These are phyloP conservation scores for Amaranthus cruentus DNA, from an alignment of 148 eudicot species.

Conservation along the genomic window DNA sequence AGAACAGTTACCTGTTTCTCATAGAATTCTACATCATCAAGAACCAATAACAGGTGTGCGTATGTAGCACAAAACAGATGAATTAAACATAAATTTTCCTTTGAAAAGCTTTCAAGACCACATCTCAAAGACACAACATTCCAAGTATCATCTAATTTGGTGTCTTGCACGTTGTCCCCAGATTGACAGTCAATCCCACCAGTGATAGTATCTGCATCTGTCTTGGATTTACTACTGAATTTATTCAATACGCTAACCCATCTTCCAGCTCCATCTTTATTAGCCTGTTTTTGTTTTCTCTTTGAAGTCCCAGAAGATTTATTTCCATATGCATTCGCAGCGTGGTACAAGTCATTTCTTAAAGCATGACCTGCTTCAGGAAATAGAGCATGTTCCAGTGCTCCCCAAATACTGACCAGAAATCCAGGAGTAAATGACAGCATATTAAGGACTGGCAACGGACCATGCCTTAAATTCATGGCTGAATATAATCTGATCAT, in stretches of 20 bases:
- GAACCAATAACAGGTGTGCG: constrained; percentile 79
- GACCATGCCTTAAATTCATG: constrained; percentile 50
- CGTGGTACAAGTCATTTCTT: constrained; percentile 16
- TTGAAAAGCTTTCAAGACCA: constrained; percentile 66
- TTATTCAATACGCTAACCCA: constrained; percentile 64
- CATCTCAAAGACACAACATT: constrained; percentile 57
- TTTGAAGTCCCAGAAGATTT: constrained; percentile 36
- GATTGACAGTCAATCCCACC: constrained; percentile 22
- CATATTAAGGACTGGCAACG: constrained; percentile 83
- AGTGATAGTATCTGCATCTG: constrained; percentile 28
- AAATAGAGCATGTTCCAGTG: constrained; percentile 52
- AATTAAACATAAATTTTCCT: constrained; percentile 61
- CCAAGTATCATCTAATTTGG: constrained; percentile 56
- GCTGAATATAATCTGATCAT: constrained; percentile 67
- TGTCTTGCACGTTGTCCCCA: constrained; percentile 24
- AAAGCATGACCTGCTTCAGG: constrained; percentile 32
- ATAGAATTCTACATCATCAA: constrained; percentile 93
- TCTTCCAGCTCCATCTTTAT: constrained; percentile 59
- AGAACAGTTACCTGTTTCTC: constrained; percentile 69
- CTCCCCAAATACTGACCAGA: constrained; percentile 64
- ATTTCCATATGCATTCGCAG: constrained; percentile 23
- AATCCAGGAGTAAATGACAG: constrained; percentile 94
- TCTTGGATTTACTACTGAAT: constrained; percentile 55
- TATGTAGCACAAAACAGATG: constrained; percentile 83
- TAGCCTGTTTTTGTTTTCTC: constrained; percentile 43